Conservation (phyloP, 129 eudicot species). For the Calendula officinalis region DNA sequence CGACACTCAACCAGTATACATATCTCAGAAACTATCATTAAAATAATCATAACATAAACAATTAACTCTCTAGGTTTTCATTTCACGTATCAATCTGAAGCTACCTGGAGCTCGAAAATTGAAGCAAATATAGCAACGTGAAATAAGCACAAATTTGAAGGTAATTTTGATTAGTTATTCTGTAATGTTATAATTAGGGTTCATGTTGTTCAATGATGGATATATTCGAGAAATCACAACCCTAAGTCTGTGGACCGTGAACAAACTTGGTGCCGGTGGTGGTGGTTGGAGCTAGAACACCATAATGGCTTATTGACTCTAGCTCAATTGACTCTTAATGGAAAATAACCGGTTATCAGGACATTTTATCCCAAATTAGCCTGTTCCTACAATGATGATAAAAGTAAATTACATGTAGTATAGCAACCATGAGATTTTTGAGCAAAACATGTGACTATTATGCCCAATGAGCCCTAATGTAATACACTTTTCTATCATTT, state of each 20-base stretch:
- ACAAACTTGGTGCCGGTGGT: neutral
- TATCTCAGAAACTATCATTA: no score
- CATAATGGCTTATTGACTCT: neutral
- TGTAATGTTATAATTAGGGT: neutral
- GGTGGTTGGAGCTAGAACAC: neutral
- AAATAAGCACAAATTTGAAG: neutral
- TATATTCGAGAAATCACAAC: neutral
- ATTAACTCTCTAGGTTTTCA: no score
- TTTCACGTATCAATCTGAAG: no score
- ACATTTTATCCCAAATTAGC: neutral
- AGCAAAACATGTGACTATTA: neutral
- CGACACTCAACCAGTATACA: no score
- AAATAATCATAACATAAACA: no score
- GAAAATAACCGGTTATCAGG: neutral
- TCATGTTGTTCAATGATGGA: neutral
- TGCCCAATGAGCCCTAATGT: conserved; percentile 9
- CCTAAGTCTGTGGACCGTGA: neutral
- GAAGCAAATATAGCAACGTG: no score
- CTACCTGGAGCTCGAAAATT: no score
- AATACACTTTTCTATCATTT: neutral
- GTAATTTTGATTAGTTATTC: neutral
- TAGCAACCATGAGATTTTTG: neutral
- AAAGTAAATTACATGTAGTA: neutral
- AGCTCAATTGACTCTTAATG: neutral
- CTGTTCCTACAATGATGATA: neutral